These are phyloP conservation scores for Choiromyces venosus DNA, from an alignment of 495 filamentous ascomycete species.

Conservation along the genomic window DNA sequence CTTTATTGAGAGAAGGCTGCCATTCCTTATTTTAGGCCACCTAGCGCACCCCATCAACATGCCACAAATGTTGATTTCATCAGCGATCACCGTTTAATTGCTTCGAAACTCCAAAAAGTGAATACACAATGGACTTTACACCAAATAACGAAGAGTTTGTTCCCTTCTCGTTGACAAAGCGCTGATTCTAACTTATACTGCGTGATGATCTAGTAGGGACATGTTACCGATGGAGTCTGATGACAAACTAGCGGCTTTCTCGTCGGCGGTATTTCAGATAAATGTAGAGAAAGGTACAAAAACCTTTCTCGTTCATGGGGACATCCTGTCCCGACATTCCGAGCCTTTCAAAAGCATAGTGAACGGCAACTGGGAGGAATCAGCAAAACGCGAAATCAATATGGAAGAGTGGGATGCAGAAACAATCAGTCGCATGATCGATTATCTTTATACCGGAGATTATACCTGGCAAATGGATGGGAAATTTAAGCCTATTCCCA, in stretches of 20 bases:
- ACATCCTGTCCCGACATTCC: slow-evolving; percentile 18
- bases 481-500: not conserved
- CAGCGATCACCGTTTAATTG: not conserved
- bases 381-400: slow-evolving; percentile 55
- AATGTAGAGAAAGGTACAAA: slow-evolving; percentile 3
- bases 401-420: slow-evolving; percentile 67
- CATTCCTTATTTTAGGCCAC: too few species aligned
- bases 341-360: slow-evolving; percentile 12
- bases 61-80: too few species aligned
- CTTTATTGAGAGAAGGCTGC: too few species aligned
- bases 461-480: slow-evolving; percentile 62
- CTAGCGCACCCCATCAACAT: too few species aligned
- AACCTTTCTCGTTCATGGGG: slow-evolving; percentile 19
- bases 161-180: not conserved
- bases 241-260: not conserved
- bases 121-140: not conserved
- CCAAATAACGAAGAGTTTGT: not conserved
- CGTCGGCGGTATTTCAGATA: not conserved
- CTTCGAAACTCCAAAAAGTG: not conserved
- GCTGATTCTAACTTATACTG: not conserved
- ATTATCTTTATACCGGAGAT: slow-evolving; percentile 83
- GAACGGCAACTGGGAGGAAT: slow-evolving; percentile 6
- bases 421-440: slow-evolving; percentile 75
- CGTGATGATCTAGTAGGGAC: not conserved
- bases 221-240: not conserved